Conservation (phyloP, 179 eudicot genomes). For the Spinacia oleracea region DNA sequence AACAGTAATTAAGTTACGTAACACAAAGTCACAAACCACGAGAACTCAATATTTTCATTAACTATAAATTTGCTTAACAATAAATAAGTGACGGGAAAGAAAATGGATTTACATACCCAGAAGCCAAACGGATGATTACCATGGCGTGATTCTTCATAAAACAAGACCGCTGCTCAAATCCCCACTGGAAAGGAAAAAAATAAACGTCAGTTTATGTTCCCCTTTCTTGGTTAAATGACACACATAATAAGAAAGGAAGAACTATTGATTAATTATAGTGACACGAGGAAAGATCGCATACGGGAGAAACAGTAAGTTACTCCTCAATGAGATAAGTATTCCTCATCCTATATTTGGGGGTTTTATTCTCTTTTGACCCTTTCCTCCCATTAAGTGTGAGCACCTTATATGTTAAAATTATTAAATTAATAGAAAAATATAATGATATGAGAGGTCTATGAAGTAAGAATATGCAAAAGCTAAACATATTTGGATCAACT, state of each 20-base stretch:
- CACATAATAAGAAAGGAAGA: background rate
- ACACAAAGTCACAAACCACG: background rate
- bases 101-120: slow-evolving; percentile 37
- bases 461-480: no score
- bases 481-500: no score
- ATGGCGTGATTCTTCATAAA: slow-evolving; percentile 52
- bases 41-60: background rate
- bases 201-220: slow-evolving; percentile 1
- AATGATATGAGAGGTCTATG: no score
- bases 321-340: no score
- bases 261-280: background rate
- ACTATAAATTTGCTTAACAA: background rate
- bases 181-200: slow-evolving; percentile 38
- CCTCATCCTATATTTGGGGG: no score
- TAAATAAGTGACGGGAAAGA: background rate
- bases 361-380: no score
- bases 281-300: background rate
- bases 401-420: no score
- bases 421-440: no score
- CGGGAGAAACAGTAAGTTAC: background rate
- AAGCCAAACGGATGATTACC: slow-evolving; percentile 42
- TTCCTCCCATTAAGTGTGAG: no score
- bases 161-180: slow-evolving; percentile 47
- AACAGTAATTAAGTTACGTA: background rate
- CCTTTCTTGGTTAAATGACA: background rate